Conservation (phyloP, 305 asterid genomes). For the Coffea humblotiana region DNA sequence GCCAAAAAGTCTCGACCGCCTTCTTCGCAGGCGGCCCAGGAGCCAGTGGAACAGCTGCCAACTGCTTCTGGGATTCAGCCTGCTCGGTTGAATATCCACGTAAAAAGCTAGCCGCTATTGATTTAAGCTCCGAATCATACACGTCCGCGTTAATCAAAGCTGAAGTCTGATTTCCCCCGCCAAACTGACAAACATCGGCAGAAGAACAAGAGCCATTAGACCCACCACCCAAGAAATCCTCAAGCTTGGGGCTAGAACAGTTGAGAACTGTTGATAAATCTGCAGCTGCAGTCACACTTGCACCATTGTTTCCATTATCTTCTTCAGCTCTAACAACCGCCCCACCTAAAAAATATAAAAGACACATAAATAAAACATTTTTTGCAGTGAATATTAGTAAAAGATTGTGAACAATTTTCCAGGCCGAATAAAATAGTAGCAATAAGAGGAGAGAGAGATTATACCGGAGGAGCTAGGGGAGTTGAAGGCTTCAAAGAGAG, state of each 20-base stretch:
- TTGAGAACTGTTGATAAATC: conserved; percentile 9
- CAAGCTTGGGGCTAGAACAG: conserved; percentile 57
- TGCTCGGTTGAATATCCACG: conserved; percentile 45
- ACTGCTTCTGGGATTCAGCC: conserved; percentile 28
- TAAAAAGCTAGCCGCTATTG: conserved; percentile 55
- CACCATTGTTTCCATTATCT: conserved; percentile 25
- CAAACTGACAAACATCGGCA: conserved; percentile 26
- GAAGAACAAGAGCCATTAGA: conserved; percentile 22
- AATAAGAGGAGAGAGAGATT: neutral
- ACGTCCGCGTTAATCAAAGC: conserved; percentile 21
- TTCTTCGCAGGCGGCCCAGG: conserved; percentile 51
- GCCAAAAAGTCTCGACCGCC: conserved; percentile 62
- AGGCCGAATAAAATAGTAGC: neutral
- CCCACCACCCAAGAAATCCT: conserved; percentile 58
- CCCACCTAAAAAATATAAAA: conserved; percentile 26
- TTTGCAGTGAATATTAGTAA: conserved; percentile 1
- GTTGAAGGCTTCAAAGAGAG: conserved; percentile 36
- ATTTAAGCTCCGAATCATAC: conserved; percentile 63
- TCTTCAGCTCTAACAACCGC: conserved; percentile 21
- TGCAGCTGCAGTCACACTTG: conserved; percentile 3
- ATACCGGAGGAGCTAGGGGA: neutral
- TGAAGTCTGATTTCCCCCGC: conserved; percentile 22
- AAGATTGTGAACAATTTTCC: neutral
- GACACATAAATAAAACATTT: neutral
- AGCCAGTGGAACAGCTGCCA: conserved; percentile 32